Evolutionary conservation across 106 monocot species (phyloP), one percentile per base, ranked within the genome.

Genomic region (Dioscorea alata): DNA sequence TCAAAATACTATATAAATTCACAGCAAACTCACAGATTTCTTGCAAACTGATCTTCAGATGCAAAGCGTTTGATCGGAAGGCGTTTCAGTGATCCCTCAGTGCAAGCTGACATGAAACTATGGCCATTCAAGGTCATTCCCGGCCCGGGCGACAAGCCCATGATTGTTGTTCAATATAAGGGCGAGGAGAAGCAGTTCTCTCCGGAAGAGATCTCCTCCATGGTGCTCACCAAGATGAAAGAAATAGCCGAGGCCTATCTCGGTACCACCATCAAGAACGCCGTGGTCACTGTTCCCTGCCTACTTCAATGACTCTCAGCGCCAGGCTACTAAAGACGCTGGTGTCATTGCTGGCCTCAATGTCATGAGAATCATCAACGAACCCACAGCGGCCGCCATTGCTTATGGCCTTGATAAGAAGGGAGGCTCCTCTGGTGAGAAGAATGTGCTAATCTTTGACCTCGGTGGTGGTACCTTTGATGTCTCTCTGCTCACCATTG

Each of bases 351-450:
- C 90, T 6, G 86, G 90, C 16, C 75, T 90, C 0, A 90, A 84
- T 49, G 90, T 90, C 22, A 68, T 84, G 42, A 6, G 42, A 8
- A 42, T 42, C 42, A 42, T 42, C 42, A 42, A 42, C 10, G 88
- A 93, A 70, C 90, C 90, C 13, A 91, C 90, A 0, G 91, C 91
- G 0, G 91, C 91, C 2, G 91, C 91, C 59, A 91, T 91, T 61
- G 91, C 91, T 6, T 91, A 91, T 54, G 91, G 91, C 1, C 82
- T 91, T 8, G 91, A 91, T 69, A 91, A 91, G 82, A 91, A 91
- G 80, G 91, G 71, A 4, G 14, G 50, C 53, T 77, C 83, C 62
- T 13, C 51, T 0, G 84, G 84, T 8, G 90, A 91, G 86, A 91
- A 86, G 86, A 86, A 91, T 15, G 90, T 91, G 13, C 81, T 91